Evolutionary conservation across 495 filamentous ascomycete genomes (phyloP), one percentile per base, ranked within the genome.

Genomic region (Stereocaulon alpinum): DNA sequence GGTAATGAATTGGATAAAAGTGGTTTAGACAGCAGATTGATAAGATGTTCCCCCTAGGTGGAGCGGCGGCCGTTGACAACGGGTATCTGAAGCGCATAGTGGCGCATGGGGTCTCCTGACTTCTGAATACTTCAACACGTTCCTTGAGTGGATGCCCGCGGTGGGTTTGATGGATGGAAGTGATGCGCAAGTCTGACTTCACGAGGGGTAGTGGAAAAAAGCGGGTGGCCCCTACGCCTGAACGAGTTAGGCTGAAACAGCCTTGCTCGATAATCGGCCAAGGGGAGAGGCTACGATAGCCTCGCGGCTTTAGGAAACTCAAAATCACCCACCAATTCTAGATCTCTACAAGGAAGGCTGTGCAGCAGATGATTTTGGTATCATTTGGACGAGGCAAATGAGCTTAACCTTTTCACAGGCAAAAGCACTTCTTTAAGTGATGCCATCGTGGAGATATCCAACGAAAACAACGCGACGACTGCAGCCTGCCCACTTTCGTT

Each of bases 271-370:
- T 50, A 17, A 32, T 50, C 47, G 47, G 47, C 47, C 29, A 24
- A 30, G 30, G 47, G 47, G 47, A 30, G 47, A 50, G 47, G 47
- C 47, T 50, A 50, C 47, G 47, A 50, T 50, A 50, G 47, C 47
- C 47, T 50, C 47, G 47, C 47, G 47, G 47, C 27, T 27, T 27
- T 30, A 50, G 24, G 24, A 24, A 50, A 50, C 47, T 50, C 24
- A 50, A 50, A 50, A n/a, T 50, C 30, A 10, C 11, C 9, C 47
- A 50, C 15, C 27, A 30, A 6, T 30, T 30, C 24, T 24, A 30
- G 27, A 30, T 11, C 27, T 4, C 47, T 22, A 50, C 6, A 6
- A 30, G 15, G 47, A 50, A 50, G 47, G 24, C 47, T 50, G 47
- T 30, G 27, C 7, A 30, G 47, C 27, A 20, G 30, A 30, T 27